phyloP scores from a whole-genome alignment of 257 asterid genomes.

The Solanum chaucha region DNA sequence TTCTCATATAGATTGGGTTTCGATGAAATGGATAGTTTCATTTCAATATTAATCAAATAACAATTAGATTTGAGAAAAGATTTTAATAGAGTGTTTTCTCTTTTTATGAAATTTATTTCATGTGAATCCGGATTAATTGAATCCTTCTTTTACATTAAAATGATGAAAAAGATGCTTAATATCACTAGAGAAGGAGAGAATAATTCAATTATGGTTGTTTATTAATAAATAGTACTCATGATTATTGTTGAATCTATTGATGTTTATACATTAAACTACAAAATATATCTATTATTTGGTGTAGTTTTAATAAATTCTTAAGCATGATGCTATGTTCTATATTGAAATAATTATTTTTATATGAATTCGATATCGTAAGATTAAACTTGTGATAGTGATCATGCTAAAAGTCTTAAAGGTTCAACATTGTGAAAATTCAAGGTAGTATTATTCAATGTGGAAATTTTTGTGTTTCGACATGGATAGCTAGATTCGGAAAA shows the following conservation, averaged over 20 bases:
- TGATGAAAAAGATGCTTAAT: not conserved
- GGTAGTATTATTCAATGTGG: not conserved
- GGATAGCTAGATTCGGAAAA: not conserved
- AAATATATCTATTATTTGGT: not conserved
- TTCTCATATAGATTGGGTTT: not conserved
- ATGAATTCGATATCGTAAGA: not conserved
- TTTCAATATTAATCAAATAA: no score
- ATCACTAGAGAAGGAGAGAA: not conserved
- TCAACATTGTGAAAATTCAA: not conserved
- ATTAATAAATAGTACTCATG: not conserved
- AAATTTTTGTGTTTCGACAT: not conserved
- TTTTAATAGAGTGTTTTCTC: not conserved
- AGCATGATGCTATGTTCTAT: not conserved
- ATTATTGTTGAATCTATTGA: not conserved
- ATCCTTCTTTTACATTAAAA: not conserved
- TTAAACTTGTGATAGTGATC: not conserved
- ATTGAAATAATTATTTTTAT: not conserved
- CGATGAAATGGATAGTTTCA: not conserved
- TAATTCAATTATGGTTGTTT: not conserved
- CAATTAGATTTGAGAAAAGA: not conserved
- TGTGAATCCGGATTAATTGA: not conserved
- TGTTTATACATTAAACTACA: not conserved
- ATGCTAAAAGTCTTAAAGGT: not conserved
- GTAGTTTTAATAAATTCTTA: not conserved
- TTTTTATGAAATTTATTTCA: not conserved